A percentile compares a stretch with the other conserved stretches of the same genome.
phyloP scores from a whole-genome alignment of 371 early-diverging fungal species.

The Phascolomyces articulosus region DNA sequence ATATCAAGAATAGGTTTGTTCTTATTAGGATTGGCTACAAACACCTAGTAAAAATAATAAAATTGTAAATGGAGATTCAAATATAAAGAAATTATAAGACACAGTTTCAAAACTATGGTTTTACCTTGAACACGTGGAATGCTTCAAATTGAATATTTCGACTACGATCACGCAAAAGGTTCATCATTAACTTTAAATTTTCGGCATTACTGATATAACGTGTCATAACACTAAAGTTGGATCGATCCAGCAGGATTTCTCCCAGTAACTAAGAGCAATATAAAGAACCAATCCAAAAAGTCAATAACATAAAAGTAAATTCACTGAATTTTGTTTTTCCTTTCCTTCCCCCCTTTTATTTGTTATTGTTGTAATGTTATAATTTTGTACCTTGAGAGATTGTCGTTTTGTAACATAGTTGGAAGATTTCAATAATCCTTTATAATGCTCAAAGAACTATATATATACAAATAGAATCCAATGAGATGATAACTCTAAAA shows the following conservation, averaged over 20 bases:
- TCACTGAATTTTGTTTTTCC: not conserved
- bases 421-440: constrained; percentile 78
- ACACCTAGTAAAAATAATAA: constrained; percentile 63
- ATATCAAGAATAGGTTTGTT: constrained; percentile 91
- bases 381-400: constrained; percentile 85
- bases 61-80: no score
- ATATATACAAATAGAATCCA: not conserved
- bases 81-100: no score
- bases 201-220: constrained; percentile 90
- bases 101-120: not conserved
- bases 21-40: constrained; percentile 98
- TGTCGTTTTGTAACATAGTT: constrained; percentile 98
- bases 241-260: constrained; percentile 94
- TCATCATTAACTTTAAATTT: constrained; percentile 98
- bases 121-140: constrained; percentile 97
- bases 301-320: not conserved
- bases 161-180: constrained; percentile 89
- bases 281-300: no score
- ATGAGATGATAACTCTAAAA: no score
- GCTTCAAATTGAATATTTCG: constrained; percentile 99
- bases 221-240: constrained; percentile 95
- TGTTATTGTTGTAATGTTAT: no score
- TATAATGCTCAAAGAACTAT: constrained; percentile 91
- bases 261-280: constrained; percentile 76
- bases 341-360: not conserved